phyloP scores from a whole-genome alignment of 345 rosid species.

The Laguncularia racemosa region DNA sequence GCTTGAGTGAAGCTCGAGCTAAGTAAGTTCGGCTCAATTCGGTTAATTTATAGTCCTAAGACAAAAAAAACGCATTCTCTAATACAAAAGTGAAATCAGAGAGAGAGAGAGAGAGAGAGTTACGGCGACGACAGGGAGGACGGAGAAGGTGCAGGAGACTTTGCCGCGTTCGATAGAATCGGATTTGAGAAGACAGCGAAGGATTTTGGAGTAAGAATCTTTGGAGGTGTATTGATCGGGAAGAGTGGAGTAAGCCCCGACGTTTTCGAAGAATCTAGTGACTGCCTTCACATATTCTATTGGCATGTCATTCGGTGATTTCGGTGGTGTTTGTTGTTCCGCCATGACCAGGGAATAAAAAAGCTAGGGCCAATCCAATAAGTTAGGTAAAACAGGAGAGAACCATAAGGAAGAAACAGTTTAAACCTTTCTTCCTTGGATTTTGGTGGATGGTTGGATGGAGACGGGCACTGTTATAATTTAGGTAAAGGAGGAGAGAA shows the following conservation, averaged over 20 bases:
- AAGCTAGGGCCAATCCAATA: too few species aligned
- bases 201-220: constrained; percentile 42
- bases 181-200: constrained; percentile 34
- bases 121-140: constrained; percentile 43
- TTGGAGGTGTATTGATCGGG: constrained; percentile 8
- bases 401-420: too few species aligned
- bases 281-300: neutral
- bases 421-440: too few species aligned
- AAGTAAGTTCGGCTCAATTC: too few species aligned
- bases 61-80: too few species aligned
- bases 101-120: neutral
- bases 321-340: neutral
- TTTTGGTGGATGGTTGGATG: too few species aligned
- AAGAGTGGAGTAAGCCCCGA: constrained; percentile 1
- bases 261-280: neutral
- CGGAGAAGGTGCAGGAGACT: constrained; percentile 48
- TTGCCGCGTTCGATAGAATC: constrained; percentile 42
- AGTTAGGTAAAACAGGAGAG: too few species aligned
- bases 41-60: too few species aligned
- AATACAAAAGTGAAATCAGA: too few species aligned
- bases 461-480: too few species aligned
- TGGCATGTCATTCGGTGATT: constrained; percentile 2
- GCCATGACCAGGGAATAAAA: neutral
- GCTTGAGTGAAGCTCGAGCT: too few species aligned
- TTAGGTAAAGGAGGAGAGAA: too few species aligned